These are phyloP conservation scores for Pouteria glomerata DNA, from an alignment of 148 eudicot genomes.

Conservation along the genomic window DNA sequence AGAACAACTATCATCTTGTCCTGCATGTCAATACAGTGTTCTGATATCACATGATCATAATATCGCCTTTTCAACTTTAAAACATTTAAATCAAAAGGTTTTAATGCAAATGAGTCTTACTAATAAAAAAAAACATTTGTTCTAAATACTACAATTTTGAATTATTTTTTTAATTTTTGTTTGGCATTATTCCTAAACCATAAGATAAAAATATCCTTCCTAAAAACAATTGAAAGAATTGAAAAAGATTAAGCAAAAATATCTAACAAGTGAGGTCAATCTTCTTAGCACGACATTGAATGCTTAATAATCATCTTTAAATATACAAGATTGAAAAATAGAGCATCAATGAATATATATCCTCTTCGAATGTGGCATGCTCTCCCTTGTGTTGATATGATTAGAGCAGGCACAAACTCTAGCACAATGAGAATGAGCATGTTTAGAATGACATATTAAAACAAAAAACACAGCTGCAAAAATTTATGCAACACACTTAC, in stretches of 20 bases:
- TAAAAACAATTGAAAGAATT: too few relatives aligned
- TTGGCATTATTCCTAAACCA: background rate
- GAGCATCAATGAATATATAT: background rate
- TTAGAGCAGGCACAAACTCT: too few relatives aligned
- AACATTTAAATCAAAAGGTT: background rate
- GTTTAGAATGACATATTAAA: background rate
- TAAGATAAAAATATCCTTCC: too few relatives aligned
- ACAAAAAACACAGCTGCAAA: background rate
- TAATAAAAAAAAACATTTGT: too few relatives aligned
- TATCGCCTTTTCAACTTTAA: background rate
- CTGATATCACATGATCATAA: background rate
- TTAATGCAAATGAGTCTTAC: background rate
- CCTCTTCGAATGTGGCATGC: background rate
- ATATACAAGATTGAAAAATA: too few relatives aligned
- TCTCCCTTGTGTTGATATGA: background rate
- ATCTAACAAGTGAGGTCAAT: too few relatives aligned
- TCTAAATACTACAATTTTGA: too few relatives aligned
- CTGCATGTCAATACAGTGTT: constrained; percentile 31
- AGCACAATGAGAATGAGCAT: background rate
- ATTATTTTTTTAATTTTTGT: too few relatives aligned
- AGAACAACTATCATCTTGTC: constrained; percentile 70
- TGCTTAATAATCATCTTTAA: too few relatives aligned
- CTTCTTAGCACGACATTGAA: too few relatives aligned
- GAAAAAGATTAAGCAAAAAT: too few relatives aligned
- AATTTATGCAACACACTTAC: too few relatives aligned